Evolutionary conservation across 1,284 basidiomycete genomes (phyloP).

Genomic region (Tylopilus orsonianus): DNA sequence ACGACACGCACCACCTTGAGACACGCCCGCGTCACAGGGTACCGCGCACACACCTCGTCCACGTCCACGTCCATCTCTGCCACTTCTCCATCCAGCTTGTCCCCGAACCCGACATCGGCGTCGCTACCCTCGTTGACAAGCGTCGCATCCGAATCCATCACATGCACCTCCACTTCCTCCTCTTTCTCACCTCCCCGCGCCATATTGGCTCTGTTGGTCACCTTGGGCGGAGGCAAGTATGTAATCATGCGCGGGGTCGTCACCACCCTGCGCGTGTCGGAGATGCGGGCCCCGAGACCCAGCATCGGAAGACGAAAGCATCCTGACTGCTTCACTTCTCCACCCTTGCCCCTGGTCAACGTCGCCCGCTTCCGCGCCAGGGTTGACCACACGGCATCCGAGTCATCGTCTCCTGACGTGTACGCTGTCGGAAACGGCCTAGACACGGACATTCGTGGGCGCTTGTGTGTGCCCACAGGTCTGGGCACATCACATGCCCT

Average conservation of each 20-base stretch:
- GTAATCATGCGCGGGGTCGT: slow-evolving; percentile 41
- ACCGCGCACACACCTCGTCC: slow-evolving; percentile 19
- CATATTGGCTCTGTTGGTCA: not conserved
- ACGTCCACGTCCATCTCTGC: slow-evolving; percentile 14
- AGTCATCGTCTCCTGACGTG: slow-evolving; percentile 36
- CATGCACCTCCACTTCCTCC: not conserved
- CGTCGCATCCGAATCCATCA: slow-evolving; percentile 31
- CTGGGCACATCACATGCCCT: too few species aligned
- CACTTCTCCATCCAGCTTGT: slow-evolving; percentile 1
- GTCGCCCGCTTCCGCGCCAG: slow-evolving; percentile 28
- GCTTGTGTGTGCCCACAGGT: too few species aligned
- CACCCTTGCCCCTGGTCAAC: slow-evolving; percentile 24
- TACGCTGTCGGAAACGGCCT: slow-evolving; percentile 31
- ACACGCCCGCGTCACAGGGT: slow-evolving; percentile 14
- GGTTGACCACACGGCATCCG: slow-evolving; percentile 51
- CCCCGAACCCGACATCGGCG: too few species aligned
- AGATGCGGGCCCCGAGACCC: slow-evolving; percentile 1
- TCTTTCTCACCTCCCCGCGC: not conserved
- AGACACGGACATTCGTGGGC: not conserved
- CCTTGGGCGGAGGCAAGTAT: slow-evolving; percentile 46
- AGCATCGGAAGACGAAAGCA: slow-evolving; percentile 40
- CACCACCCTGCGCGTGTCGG: slow-evolving; percentile 15
- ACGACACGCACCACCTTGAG: slow-evolving; percentile 28
- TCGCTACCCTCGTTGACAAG: slow-evolving; percentile 30
- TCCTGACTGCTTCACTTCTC: slow-evolving; percentile 31